phyloP scores from a whole-genome alignment of 2,329 filamentous ascomycete genomes.

The Stagonosporopsis vannaccii region DNA sequence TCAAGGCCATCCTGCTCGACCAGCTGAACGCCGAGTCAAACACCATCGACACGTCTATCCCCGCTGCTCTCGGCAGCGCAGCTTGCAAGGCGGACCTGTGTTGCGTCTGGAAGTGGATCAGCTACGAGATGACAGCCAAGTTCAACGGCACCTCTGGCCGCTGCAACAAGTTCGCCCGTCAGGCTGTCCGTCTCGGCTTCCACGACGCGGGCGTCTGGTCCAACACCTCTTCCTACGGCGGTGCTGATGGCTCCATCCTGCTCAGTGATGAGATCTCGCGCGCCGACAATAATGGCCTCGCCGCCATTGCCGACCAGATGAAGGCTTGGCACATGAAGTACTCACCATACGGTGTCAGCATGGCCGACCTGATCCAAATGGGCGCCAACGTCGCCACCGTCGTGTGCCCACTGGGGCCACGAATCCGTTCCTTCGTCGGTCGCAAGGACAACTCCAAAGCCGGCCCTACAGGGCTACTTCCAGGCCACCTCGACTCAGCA shows the following conservation, averaged over 20 bases:
- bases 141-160: constrained; percentile 33
- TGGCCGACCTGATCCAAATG: constrained; percentile 47
- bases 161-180: constrained; percentile 38
- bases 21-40: constrained; percentile 23
- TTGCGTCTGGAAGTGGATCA: constrained; percentile 34
- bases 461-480: constrained; percentile 35
- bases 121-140: constrained; percentile 19
- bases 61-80: constrained; percentile 18
- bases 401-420: constrained; percentile 41
- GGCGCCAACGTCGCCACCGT: constrained; percentile 41
- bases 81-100: constrained; percentile 36
- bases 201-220: constrained; percentile 39
- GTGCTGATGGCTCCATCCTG: constrained; percentile 37
- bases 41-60: constrained; percentile 10
- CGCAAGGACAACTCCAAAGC: constrained; percentile 36
- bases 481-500: constrained; percentile 29
- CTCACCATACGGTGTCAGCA: constrained; percentile 33
- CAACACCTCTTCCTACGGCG: not conserved
- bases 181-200: constrained; percentile 35
- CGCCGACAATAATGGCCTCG: constrained; percentile 34
- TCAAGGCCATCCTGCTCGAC: constrained; percentile 32
- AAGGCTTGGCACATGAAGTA: constrained; percentile 14
- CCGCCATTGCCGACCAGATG: constrained; percentile 23
- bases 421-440: constrained; percentile 41
- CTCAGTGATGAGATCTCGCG: constrained; percentile 25